Conservation (phyloP, 2,329 filamentous ascomycete genomes). For the Aspergillus costaricaensis region DNA sequence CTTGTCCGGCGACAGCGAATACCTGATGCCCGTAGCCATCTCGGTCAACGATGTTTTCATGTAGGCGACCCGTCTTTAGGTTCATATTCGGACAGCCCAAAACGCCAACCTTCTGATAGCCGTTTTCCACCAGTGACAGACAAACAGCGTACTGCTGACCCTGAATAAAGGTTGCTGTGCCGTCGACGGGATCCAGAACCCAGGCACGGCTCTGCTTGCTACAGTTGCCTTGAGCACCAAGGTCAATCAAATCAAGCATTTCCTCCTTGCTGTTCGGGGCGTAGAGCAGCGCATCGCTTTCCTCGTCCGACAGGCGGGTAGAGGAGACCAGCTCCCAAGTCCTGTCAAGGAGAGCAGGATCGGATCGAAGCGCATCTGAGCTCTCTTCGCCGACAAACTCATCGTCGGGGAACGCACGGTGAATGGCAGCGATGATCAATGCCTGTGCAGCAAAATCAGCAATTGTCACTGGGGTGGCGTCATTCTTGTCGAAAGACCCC, state of each 20-base stretch:
- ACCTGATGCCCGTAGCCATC: conserved; percentile 53
- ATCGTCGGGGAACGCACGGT: conserved; percentile 56
- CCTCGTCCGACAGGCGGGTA: conserved; percentile 36
- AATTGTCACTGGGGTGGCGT: conserved; percentile 63
- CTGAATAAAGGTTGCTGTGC: conserved; percentile 62
- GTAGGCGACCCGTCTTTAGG: conserved; percentile 37
- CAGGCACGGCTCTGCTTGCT: conserved; percentile 52
- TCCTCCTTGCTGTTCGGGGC: conserved; percentile 53
- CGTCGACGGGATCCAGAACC: conserved; percentile 67
- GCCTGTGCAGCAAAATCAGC: conserved; percentile 67
- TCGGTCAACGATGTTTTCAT: conserved; percentile 46
- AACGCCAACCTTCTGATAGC: conserved; percentile 59
- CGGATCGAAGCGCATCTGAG: conserved; percentile 53
- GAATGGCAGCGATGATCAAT: conserved; percentile 60
- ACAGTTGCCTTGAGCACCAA: conserved; percentile 51
- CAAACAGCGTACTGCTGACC: conserved; percentile 66
- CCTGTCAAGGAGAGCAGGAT: conserved; percentile 51
- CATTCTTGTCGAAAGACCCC: conserved; percentile 57
- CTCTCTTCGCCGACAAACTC: conserved; percentile 65
- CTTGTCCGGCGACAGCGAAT: conserved; percentile 51
- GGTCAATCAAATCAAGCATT: conserved; percentile 64
- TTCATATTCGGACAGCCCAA: conserved; percentile 65
- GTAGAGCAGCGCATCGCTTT: conserved; percentile 37
- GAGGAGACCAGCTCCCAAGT: conserved; percentile 58
- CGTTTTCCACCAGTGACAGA: conserved; percentile 60